A percentile compares a stretch with the other conserved stretches of the same genome.
Conservation (phyloP, 2,329 filamentous ascomycete genomes). For the Pleoardoris graminearum region DNA sequence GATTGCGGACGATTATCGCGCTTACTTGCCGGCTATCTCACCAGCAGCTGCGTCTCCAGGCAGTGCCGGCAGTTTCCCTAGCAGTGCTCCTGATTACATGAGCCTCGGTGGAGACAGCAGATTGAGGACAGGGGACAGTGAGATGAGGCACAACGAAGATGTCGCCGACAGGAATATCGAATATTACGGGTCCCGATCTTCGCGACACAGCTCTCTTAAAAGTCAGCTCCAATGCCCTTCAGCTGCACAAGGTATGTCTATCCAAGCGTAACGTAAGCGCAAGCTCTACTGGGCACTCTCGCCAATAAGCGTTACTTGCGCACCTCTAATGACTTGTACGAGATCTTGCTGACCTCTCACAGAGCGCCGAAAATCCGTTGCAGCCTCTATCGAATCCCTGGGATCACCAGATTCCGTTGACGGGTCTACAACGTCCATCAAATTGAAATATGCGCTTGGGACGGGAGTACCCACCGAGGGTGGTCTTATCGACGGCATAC, state of each 20-base stretch:
- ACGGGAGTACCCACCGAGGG: conserved; percentile 11
- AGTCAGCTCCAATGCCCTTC: neutral
- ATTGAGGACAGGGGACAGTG: conserved; percentile 16
- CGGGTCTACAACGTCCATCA: conserved; percentile 4
- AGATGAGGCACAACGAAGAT: conserved; percentile 58
- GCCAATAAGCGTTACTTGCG: too few relatives aligned
- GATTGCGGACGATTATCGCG: conserved; percentile 27
- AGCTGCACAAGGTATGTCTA: neutral
- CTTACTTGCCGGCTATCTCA: conserved; percentile 20
- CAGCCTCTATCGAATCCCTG: conserved; percentile 8
- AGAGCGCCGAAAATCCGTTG: neutral
- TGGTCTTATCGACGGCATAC: conserved; percentile 16
- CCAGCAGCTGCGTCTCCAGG: conserved; percentile 8
- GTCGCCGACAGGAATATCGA: conserved; percentile 36
- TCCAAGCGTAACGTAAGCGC: neutral
- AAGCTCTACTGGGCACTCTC: too few relatives aligned
- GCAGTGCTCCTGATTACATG: conserved; percentile 19
- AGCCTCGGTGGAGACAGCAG: conserved; percentile 25
- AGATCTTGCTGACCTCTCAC: neutral
- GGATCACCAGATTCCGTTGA: neutral
- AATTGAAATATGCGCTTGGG: conserved; percentile 8
- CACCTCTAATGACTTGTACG: too few relatives aligned
- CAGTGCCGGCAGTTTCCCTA: conserved; percentile 10
- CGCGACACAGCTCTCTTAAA: conserved; percentile 7
- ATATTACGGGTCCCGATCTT: conserved; percentile 12